phyloP scores from a whole-genome alignment of 78 protist genomes.

The Dictyostelium capitatum region DNA sequence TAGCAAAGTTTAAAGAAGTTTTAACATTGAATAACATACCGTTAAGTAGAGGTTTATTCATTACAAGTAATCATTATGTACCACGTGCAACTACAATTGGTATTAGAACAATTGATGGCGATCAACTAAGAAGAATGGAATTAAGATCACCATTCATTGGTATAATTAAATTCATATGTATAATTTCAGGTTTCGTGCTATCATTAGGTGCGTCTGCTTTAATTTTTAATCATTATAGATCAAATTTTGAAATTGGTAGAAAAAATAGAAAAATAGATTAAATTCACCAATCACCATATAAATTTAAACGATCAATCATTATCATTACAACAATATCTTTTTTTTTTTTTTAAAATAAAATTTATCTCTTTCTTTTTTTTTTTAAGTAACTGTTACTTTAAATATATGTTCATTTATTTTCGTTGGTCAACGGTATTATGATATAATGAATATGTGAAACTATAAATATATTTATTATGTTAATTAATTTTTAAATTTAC shows the following conservation, averaged over 20 bases:
- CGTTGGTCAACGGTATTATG: too few species aligned
- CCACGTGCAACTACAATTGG: constrained; percentile 66
- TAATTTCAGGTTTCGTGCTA: not conserved
- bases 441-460: too few species aligned
- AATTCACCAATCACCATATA: too few species aligned
- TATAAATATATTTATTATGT: too few species aligned
- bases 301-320: too few species aligned
- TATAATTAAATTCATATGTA: not conserved
- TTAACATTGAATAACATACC: constrained; percentile 26
- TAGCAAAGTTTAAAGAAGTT: constrained; percentile 83
- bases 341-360: not conserved
- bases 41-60: constrained; percentile 36
- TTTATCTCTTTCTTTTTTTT: not conserved
- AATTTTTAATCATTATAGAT: not conserved
- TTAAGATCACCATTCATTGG: not conserved
- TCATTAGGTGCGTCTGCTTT: not conserved
- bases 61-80: constrained; percentile 25
- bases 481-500: too few species aligned
- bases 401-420: too few species aligned
- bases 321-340: too few species aligned
- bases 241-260: not conserved
- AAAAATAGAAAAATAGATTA: not conserved
- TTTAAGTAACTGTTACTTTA: too few species aligned
- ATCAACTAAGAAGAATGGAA: constrained; percentile 41
- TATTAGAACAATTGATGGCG: constrained; percentile 51